Conservation (phyloP, 2,329 filamentous ascomycete genomes). For the Fusarium oligoseptatum region DNA sequence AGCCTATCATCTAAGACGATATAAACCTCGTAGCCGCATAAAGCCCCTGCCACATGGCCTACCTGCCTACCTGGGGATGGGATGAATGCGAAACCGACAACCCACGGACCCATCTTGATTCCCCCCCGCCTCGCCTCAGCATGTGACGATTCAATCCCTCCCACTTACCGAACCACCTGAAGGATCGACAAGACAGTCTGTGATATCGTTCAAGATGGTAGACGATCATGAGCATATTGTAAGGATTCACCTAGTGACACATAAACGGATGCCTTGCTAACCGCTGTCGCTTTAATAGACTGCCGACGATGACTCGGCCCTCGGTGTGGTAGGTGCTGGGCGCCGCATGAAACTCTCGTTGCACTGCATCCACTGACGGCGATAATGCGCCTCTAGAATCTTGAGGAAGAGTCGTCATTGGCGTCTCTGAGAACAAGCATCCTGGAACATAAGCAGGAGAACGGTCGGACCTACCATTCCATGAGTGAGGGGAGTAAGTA, state of each 20-base stretch:
- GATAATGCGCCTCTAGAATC: constrained; percentile 1
- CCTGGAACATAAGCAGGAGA: constrained; percentile 37
- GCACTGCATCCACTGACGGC: background rate
- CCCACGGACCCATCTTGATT: background rate
- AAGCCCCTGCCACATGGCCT: background rate
- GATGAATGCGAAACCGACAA: background rate
- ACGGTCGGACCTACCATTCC: constrained; percentile 44
- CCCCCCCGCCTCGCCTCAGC: background rate
- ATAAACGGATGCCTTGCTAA: background rate
- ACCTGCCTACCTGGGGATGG: background rate
- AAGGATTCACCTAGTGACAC: background rate
- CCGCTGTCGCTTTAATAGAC: background rate
- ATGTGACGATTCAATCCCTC: background rate
- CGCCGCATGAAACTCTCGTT: constrained; percentile 4
- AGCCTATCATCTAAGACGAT: background rate
- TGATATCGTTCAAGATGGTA: background rate
- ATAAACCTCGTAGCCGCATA: constrained; percentile 4
- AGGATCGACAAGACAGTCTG: background rate
- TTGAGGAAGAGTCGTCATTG: constrained; percentile 24
- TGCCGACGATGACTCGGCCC: constrained; percentile 5
- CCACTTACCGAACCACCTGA: background rate
- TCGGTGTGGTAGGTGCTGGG: background rate
- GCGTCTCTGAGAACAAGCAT: constrained; percentile 26
- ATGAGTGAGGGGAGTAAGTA: constrained; percentile 45
- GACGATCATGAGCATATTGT: background rate